Evolutionary conservation across 2,329 filamentous ascomycete species (phyloP).

Genomic region (Fusarium anguioides): DNA sequence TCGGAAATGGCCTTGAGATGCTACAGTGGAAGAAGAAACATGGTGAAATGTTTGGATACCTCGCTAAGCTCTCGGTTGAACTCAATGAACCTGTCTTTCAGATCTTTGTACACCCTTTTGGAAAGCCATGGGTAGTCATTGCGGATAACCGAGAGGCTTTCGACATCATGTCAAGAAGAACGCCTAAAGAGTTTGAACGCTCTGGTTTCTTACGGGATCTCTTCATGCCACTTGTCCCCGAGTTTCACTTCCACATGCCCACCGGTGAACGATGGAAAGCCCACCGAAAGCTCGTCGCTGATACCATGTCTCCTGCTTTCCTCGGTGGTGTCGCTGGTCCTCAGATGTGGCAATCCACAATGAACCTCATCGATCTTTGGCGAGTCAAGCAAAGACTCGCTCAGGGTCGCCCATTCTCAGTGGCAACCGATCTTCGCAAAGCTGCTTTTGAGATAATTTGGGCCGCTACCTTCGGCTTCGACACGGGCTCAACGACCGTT

Average conservation of each 20-base stretch:
- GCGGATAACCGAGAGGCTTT: constrained; percentile 1
- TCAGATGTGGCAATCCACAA: background rate
- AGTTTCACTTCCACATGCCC: constrained; percentile 2
- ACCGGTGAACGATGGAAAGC: background rate
- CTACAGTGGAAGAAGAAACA: background rate
- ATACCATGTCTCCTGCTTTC: constrained; percentile 4
- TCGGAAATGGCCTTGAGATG: background rate
- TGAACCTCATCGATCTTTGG: background rate
- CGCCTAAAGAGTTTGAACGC: background rate
- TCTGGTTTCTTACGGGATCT: background rate
- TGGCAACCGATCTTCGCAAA: background rate
- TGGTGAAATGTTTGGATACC: constrained; percentile 4
- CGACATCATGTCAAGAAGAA: background rate
- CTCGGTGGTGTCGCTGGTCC: background rate
- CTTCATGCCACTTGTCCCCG: constrained; percentile 2
- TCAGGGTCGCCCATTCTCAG: background rate
- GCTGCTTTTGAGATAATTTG: constrained; percentile 1
- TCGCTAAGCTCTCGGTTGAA: background rate
- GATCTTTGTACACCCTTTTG: constrained; percentile 2
- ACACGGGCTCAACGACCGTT: background rate
- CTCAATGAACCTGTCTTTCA: background rate
- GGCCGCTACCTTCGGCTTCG: background rate
- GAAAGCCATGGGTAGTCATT: background rate
- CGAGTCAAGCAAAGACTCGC: background rate
- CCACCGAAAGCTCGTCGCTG: background rate